A percentile compares a stretch with the other conserved stretches of the same genome.
These are phyloP conservation scores for Ophiostoma sp. DNA, from an alignment of 2,329 filamentous ascomycete species.

Conservation along the genomic window DNA sequence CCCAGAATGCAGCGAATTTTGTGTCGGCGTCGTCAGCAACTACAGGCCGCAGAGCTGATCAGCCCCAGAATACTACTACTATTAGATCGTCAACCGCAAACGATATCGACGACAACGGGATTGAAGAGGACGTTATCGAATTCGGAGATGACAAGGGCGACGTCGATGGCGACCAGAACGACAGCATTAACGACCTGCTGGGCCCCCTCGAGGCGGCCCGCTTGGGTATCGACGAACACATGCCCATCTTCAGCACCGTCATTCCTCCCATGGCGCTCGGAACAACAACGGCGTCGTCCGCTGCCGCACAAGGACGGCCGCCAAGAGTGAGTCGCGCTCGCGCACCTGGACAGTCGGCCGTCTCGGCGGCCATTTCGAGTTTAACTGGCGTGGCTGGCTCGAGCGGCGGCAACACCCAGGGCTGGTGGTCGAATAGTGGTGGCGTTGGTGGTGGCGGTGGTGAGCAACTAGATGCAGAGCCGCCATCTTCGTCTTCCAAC, in stretches of 20 bases:
- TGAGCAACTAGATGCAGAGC: neutral
- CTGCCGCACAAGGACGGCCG: too few relatives aligned
- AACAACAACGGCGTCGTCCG: neutral
- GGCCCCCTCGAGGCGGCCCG: constrained; percentile 1
- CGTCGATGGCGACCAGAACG: neutral
- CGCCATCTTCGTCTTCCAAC: neutral
- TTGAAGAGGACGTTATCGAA: neutral
- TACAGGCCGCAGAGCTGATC: constrained; percentile 7
- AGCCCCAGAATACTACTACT: constrained; percentile 10
- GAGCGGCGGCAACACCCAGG: neutral
- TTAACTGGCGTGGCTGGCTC: neutral
- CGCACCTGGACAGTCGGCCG: neutral
- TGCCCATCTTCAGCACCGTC: neutral
- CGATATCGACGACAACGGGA: neutral
- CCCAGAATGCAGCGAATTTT: neutral
- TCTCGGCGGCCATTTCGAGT: neutral
- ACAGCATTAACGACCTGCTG: neutral
- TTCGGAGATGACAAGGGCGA: neutral
- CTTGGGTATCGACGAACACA: neutral
- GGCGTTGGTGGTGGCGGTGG: too few relatives aligned
- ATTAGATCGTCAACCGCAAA: neutral
- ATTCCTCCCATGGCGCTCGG: neutral
- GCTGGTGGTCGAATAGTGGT: neutral
- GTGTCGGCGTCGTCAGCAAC: neutral
- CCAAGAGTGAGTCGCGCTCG: neutral